Percentiles rank a stretch among this genome's conserved stretches.
Conservation (phyloP, 306 rosid species). For the Trifolium fragiferum region DNA sequence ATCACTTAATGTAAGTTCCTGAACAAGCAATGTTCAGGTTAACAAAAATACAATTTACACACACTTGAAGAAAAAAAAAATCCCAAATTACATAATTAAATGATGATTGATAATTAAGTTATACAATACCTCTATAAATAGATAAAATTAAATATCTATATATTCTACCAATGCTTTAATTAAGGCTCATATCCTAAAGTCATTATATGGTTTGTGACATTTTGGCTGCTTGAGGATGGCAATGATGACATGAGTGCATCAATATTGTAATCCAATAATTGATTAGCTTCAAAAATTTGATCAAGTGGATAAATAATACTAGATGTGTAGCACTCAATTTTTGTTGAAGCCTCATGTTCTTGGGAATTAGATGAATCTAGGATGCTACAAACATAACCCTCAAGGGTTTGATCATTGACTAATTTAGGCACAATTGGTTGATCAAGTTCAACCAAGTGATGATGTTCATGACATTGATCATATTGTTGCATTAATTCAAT, state of each 20-base stretch:
- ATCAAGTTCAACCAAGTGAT: conserved; percentile 30
- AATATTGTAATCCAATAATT: conserved; percentile 55
- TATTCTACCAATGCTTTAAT: neutral
- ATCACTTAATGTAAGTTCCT: conserved; percentile 31
- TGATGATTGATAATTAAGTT: conserved; percentile 19
- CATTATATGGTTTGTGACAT: conserved; percentile 37
- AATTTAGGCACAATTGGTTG: conserved; percentile 45
- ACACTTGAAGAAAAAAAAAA: conserved; percentile 14
- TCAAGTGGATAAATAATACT: conserved; percentile 41
- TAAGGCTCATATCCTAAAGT: conserved; percentile 45
- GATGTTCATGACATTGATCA: conserved; percentile 23
- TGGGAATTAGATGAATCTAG: conserved; percentile 50
- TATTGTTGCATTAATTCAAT: conserved; percentile 35
- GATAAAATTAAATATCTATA: conserved; percentile 22
- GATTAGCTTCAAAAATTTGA: conserved; percentile 44
- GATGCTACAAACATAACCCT: conserved; percentile 46
- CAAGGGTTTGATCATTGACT: conserved; percentile 49
- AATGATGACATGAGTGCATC: conserved; percentile 52
- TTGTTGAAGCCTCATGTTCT: conserved; percentile 51
- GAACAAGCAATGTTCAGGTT: conserved; percentile 45
- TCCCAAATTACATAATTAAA: conserved; percentile 25
- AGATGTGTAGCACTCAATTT: conserved; percentile 37
- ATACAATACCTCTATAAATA: conserved; percentile 20
- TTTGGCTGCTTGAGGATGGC: conserved; percentile 48
- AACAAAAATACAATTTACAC: conserved; percentile 25